Base-by-base conservation (phyloP, 2,329 filamentous ascomycete species). In the Tolypocladium endophyticum region DNA sequence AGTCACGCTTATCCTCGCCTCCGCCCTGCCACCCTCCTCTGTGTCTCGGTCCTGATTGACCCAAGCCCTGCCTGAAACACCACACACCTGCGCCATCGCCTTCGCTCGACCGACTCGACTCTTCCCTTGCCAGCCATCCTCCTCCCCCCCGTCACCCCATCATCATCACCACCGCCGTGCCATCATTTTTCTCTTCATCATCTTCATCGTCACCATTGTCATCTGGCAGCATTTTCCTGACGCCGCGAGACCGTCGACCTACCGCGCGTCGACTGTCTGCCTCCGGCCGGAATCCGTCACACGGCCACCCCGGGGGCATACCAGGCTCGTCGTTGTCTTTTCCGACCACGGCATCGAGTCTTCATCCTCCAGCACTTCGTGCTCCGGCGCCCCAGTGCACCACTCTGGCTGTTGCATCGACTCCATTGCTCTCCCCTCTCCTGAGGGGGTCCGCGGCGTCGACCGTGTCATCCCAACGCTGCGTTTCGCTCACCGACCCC, bases 41-140 rank as follows among this genome's bases (percentile, higher is more conserved):
- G 43, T 30, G 54, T 41, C 54, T 56, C 54, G 54, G 54, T 43
- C 55, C 55, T 23, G 36, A 25, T 43, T 41, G 28, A 61, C 59
- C 63, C 62, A 64, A 62, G 61, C 61, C 62, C 60, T 65, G 65
- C 64, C 66, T 66, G 65, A 68, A 67, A 67, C 65, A 65, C 59
- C 57, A 54, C 59, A 61, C 57, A 58, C 57, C 39, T 55, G 56
- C 45, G 53, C 59, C 59, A 59, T 62, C 61, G 57, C 56, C 59
- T 59, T 52, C 61, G 36, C 57, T 60, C 59, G 53, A 36, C 20
- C 61, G 56, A 50, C 58, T 58, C 50, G 56, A 57, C 53, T 63
- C 59, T 57, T 59, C 52, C 58, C 58, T 61, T 59, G 36, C 47
- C 50, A 52, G 61, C 59, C 61, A 55, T 59, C 57, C 53, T 59